A percentile compares a stretch with the other conserved stretches of the same genome.
Conservation (phyloP, 768 basidiomycete genomes). For the Amanita brunnescens region DNA sequence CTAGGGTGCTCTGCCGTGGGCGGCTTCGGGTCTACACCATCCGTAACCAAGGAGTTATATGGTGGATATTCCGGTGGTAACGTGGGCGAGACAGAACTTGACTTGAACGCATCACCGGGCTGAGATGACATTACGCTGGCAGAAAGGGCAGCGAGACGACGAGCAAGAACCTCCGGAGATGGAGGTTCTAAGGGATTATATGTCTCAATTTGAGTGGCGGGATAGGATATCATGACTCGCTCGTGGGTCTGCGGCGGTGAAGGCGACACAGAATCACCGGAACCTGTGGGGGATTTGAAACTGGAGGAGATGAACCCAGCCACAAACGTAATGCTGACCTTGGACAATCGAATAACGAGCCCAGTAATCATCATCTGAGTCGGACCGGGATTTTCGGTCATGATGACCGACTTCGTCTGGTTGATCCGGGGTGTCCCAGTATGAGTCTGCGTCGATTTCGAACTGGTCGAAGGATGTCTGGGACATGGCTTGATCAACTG, state of each 20-base stretch:
- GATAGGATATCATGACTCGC: slow-evolving; percentile 26
- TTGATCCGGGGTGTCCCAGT: slow-evolving; percentile 61
- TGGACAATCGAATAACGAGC: slow-evolving; percentile 64
- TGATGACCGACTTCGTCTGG: slow-evolving; percentile 16
- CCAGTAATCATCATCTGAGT: slow-evolving; percentile 64
- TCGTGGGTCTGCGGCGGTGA: slow-evolving; percentile 28
- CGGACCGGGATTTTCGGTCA: slow-evolving; percentile 15
- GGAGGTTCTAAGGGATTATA: slow-evolving; percentile 35
- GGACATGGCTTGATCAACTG: slow-evolving; percentile 20
- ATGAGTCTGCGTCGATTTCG: slow-evolving; percentile 44
- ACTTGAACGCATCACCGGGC: slow-evolving; percentile 1
- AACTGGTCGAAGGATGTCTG: slow-evolving; percentile 20
- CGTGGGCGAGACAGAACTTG: slow-evolving; percentile 9
- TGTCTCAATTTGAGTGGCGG: slow-evolving; percentile 18
- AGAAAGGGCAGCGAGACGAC: slow-evolving; percentile 30
- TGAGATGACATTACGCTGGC: slow-evolving; percentile 15
- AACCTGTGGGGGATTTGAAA: background rate
- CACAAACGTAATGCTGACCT: slow-evolving; percentile 31
- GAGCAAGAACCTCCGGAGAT: slow-evolving; percentile 31
- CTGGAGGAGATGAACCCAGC: background rate
- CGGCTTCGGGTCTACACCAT: background rate
- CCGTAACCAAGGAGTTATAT: slow-evolving; percentile 5
- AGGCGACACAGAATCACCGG: slow-evolving; percentile 48
- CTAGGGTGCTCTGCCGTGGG: slow-evolving; percentile 1
- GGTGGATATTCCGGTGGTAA: slow-evolving; percentile 12